phyloP scores from a whole-genome alignment of 2,329 filamentous ascomycete genomes.

The Phaeosphaeria sp. region DNA sequence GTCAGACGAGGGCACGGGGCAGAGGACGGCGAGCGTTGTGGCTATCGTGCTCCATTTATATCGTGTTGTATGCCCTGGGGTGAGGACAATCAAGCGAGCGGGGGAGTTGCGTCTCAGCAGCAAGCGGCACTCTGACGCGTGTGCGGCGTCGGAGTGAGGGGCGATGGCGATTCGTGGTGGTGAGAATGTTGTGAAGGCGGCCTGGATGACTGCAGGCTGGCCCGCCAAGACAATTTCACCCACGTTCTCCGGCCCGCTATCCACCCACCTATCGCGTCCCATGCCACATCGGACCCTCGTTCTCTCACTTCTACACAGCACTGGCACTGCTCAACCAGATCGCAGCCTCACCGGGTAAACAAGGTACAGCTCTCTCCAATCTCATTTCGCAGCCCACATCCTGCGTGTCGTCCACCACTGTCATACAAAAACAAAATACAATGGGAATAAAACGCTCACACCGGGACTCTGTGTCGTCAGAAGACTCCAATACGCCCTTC shows the following conservation, averaged over 20 bases:
- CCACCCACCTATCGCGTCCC: slow-evolving; percentile 1
- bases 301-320: not conserved
- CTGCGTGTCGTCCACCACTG: slow-evolving; percentile 1
- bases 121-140: slow-evolving; percentile 35
- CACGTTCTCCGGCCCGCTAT: slow-evolving; percentile 1
- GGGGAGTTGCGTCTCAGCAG: slow-evolving; percentile 18
- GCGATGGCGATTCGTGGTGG: slow-evolving; percentile 15
- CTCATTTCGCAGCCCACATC: slow-evolving; percentile 14
- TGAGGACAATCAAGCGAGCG: slow-evolving; percentile 40
- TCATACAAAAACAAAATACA: slow-evolving; percentile 16
- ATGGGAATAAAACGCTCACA: slow-evolving; percentile 68
- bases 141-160: slow-evolving; percentile 17
- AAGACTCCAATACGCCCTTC: slow-evolving; percentile 42
- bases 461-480: slow-evolving; percentile 56
- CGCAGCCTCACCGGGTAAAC: slow-evolving; percentile 10
- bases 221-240: not conserved
- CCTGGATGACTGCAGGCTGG: slow-evolving; percentile 4
- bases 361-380: slow-evolving; percentile 33
- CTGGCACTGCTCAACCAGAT: not conserved
- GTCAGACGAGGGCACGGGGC: slow-evolving; percentile 65
- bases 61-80: slow-evolving; percentile 39
- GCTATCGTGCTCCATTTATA: slow-evolving; percentile 67
- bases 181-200: slow-evolving; percentile 12
- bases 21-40: slow-evolving; percentile 53
- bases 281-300: not conserved